These are phyloP conservation scores for Penicillium pancosmium DNA, from an alignment of 495 filamentous ascomycete genomes.

Conservation along the genomic window DNA sequence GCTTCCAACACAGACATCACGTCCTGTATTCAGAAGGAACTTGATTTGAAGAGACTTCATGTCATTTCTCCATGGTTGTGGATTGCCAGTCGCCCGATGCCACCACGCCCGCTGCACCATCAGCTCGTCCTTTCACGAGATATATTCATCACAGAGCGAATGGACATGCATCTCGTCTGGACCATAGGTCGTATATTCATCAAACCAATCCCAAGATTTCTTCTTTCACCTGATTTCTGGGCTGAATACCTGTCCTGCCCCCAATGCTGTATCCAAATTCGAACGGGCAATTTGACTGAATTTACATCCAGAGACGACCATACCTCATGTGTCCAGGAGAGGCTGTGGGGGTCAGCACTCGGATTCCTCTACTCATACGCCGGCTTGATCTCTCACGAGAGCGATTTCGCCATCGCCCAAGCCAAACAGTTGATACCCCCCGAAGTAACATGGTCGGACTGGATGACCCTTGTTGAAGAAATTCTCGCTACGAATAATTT, in stretches of 20 bases:
- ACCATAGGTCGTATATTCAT: slow-evolving; percentile 37
- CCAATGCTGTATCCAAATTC: background rate
- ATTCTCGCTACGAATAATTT: slow-evolving; percentile 6
- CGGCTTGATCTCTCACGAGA: slow-evolving; percentile 44
- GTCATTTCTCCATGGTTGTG: slow-evolving; percentile 44
- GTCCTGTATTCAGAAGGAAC: slow-evolving; percentile 3
- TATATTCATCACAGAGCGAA: slow-evolving; percentile 45
- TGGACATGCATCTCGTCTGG: slow-evolving; percentile 48
- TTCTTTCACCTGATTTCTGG: slow-evolving; percentile 48
- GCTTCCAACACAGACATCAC: background rate
- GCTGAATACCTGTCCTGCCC: slow-evolving; percentile 6
- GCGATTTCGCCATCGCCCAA: slow-evolving; percentile 44
- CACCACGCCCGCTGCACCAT: slow-evolving; percentile 50
- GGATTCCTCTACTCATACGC: slow-evolving; percentile 50
- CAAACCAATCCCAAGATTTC: slow-evolving; percentile 49
- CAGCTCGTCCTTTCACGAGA: slow-evolving; percentile 44
- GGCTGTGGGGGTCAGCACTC: slow-evolving; percentile 27
- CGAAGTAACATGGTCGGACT: slow-evolving; percentile 29
- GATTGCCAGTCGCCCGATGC: slow-evolving; percentile 50
- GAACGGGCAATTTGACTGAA: background rate
- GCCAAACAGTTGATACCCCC: slow-evolving; percentile 38
- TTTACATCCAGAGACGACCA: background rate
- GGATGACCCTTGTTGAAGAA: slow-evolving; percentile 20
- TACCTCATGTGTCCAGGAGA: background rate
- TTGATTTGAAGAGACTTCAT: slow-evolving; percentile 29